phyloP scores from a whole-genome alignment of 306 rosid genomes.

The Dalbergia cultrata region DNA sequence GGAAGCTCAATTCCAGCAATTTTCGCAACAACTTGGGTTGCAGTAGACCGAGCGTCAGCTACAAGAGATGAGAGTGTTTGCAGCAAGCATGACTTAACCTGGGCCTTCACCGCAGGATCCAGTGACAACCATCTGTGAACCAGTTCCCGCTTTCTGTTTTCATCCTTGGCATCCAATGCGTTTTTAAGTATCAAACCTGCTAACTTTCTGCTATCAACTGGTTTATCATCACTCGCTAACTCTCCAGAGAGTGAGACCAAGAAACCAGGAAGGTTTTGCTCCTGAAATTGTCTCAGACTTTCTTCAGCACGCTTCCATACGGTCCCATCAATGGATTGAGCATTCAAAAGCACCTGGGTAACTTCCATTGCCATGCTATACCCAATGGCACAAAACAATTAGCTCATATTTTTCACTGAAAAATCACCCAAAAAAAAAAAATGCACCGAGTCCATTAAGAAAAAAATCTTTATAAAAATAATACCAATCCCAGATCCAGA shows the following conservation, averaged over 20 bases:
- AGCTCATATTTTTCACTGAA: slow-evolving; percentile 6
- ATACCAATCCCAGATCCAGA: slow-evolving; percentile 35
- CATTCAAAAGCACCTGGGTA: slow-evolving; percentile 82
- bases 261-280: slow-evolving; percentile 86
- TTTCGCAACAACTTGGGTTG: slow-evolving; percentile 91
- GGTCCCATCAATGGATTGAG: slow-evolving; percentile 82
- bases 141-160: slow-evolving; percentile 79
- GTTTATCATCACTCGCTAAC: slow-evolving; percentile 82
- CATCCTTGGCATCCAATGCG: slow-evolving; percentile 93
- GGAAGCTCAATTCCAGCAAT: slow-evolving; percentile 93
- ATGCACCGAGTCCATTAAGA: background rate
- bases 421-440: background rate
- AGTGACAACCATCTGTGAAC: slow-evolving; percentile 84
- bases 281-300: slow-evolving; percentile 85
- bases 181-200: slow-evolving; percentile 91
- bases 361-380: slow-evolving; percentile 78
- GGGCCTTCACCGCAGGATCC: slow-evolving; percentile 69
- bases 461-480: slow-evolving; percentile 27
- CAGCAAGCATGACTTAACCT: slow-evolving; percentile 77
- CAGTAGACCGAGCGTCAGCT: slow-evolving; percentile 80
- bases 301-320: slow-evolving; percentile 90
- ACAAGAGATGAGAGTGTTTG: slow-evolving; percentile 75
- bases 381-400: slow-evolving; percentile 43
- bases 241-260: slow-evolving; percentile 85
- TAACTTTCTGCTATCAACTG: slow-evolving; percentile 87